Base-by-base conservation (phyloP, 2,329 filamentous ascomycete species). In the Periglandula ipomoeae region DNA sequence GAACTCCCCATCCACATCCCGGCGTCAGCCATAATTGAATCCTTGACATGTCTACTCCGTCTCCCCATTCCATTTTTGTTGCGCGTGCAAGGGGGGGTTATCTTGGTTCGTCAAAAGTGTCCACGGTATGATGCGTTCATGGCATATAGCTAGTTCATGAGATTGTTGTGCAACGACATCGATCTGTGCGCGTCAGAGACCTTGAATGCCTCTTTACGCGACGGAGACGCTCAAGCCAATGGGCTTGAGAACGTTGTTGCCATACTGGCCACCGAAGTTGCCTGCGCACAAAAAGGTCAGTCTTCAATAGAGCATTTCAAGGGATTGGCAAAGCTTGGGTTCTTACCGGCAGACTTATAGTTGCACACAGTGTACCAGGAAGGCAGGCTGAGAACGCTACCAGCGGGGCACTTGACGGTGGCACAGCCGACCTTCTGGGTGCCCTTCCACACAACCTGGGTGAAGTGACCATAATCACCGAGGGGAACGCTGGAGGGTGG, bases 351-450 rank as follows among this genome's bases (percentile, higher is more conserved):
- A 53, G 81, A 76, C 56, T 70, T 72, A 73, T 95, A 95, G 78
- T 95, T 91, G 83, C 89, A 95, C 60, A 94, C 88, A 26, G 86
- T 90, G 73, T 81, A 89, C 69, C 78, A 82, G n/a, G 81, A 69
- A 34, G 73, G 74, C 71, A 81, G 65, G 55, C 51, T 56, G 20
- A 61, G 54, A 54, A 79, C 67, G 30, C 70, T 75, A 50, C 75
- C 75, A 32, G 68, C 59, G 11, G 65, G 58, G 68, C 84, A 86
- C 62, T 90, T 84, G 46, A 81, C 78, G 67, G 89, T 87, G 65
- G 90, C 87, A 52, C 70, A 72, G 40, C 70, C 70, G 23, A 71
- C 60, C 52, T 61, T 61, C 43, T 56, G 59, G 41, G 66, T 58
- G 19, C 49, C 50, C 59, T 68, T 66, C 70, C 70, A 72, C 55